Base-by-base conservation (phyloP, 164 flowering plant species). In the Magnolia officinalis region DNA sequence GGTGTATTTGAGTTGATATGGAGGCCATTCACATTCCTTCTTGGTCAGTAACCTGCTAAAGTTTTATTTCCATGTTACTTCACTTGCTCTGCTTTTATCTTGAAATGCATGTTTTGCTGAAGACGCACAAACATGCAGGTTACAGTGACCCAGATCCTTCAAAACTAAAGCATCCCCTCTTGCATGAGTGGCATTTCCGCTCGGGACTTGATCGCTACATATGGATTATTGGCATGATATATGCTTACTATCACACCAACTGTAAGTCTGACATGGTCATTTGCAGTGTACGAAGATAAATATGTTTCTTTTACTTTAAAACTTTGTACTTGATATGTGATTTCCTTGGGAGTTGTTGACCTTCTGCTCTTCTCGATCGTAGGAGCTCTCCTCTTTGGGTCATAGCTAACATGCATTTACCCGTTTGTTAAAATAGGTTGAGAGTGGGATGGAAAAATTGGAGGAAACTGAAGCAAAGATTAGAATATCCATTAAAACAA, bases 181-280 rank as follows among this genome's bases (percentile, higher is more conserved):
- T 96, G 86, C 92, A 90, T 78, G 99, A 96, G 78, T 96, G 99
- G 99, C 94, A 92, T 78, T 94, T 94, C 78, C 91, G 98, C 37
- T 91, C 99, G 24, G 98, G 98, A 74, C 97, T 96, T 84, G 99
- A 96, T 83, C 99, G 99, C 63, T 96, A 96, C 76, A 91, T 96
- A 76, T 96, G 99, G 99, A 96, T 96, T 68, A 83, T 96, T 78
- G 99, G 99, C 70, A 96, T 96, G 99, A 88, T 94, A 79, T 96
- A 92, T 89, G 99, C 98, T 9, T 96, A 94, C 75, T 96, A 86
- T 78, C 98, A 96, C 83, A n/a, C 98, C 99, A 58, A 91, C 88
- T 50, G 99, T 94, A 90, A 82, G 91, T 78, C 78, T 68, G 50
- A 29, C 29, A n/a, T 5, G 6, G 71, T 31, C 45, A 29, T 29